These are phyloP conservation scores for Ceratobasidium sp. DNA, from an alignment of 1,284 basidiomycete species.

Conservation along the genomic window DNA sequence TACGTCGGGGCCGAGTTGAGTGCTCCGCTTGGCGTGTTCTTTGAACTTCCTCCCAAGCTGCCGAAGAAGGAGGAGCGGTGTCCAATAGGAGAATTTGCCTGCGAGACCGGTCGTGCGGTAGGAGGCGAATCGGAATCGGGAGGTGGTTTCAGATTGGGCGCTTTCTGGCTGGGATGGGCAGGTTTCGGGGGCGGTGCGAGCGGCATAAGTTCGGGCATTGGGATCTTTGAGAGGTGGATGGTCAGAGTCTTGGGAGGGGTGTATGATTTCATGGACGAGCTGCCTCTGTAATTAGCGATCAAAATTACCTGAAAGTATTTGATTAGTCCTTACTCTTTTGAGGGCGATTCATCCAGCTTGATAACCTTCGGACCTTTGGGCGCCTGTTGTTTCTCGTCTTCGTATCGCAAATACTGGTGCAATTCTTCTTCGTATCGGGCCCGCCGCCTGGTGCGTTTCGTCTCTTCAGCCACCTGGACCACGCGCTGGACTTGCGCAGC, in stretches of 20 bases:
- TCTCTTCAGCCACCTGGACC: constrained; percentile 79
- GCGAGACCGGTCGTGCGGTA: neutral
- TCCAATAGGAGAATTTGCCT: constrained; percentile 10
- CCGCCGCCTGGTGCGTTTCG: constrained; percentile 73
- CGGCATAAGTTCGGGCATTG: constrained; percentile 81
- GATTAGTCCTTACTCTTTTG: constrained; percentile 57
- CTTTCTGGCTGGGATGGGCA: constrained; percentile 10
- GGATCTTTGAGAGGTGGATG: constrained; percentile 82
- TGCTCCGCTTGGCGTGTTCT: neutral
- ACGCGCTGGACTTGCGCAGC: constrained; percentile 77
- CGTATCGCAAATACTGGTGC: constrained; percentile 81
- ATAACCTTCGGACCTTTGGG: constrained; percentile 71
- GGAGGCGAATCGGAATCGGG: constrained; percentile 10
- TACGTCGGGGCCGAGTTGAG: neutral
- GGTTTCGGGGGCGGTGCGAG: constrained; percentile 25
- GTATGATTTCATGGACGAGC: constrained; percentile 56
- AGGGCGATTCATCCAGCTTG: constrained; percentile 65
- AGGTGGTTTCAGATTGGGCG: neutral
- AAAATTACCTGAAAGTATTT: neutral
- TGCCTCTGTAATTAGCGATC: constrained; percentile 8
- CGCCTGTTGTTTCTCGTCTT: constrained; percentile 57
- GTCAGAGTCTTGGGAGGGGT: constrained; percentile 71
- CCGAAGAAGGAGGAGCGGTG: constrained; percentile 14
- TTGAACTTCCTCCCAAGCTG: neutral
- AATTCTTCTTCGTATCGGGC: constrained; percentile 72